Evolutionary conservation across 257 asterid species (phyloP), one percentile per base, ranked within the genome.

Genomic region (Cynanchum wilfordii): DNA sequence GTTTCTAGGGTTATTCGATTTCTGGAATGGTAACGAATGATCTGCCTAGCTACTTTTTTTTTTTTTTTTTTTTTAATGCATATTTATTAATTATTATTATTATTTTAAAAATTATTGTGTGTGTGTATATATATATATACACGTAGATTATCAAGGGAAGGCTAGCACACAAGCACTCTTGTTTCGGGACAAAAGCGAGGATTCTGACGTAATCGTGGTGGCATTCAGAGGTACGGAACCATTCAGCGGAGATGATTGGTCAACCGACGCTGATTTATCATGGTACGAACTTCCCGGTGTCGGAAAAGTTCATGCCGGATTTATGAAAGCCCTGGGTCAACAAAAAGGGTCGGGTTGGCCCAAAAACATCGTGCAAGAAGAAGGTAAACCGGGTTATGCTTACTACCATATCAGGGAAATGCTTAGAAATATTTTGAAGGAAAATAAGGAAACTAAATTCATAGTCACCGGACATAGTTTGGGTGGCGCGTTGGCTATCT

Each of bases 151-250:
- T 36, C 80, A 69, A 5, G 27, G 75, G 36, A 75, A 49, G 12
- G 33, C 72, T 3, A 71, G 82, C 62, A 87, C 90, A 25, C 90
- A 89, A 72, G 88, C 84, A 38, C 84, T 85, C 78, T 22, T 84
- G 54, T 79, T 84, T 52, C 79, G 68, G 12, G 89, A 85, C 55
- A 50, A 29, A 65, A 69, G 12, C 7, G 54, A 40, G 11, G 55
- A 62, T 56, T 79, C 87, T 0, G 76, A 80, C 8, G 70, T 49
- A 10, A 82, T 84, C 10, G 4, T 85, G 6, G 81, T 87, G 27
- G 76, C 85, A 50, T 87, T 85, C 75, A 69, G 92, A 70, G 96
- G 92, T 13, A 85, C 92, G 0, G 88, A 87, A 27, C 78, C 76
- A 0, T 87, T 87, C 73, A 70, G 78, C 7, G 60, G 83, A 1